Percentiles rank a stretch among this genome's conserved stretches.
Conservation (phyloP, 2,329 filamentous ascomycete species). For the Arthroderma sp. region DNA sequence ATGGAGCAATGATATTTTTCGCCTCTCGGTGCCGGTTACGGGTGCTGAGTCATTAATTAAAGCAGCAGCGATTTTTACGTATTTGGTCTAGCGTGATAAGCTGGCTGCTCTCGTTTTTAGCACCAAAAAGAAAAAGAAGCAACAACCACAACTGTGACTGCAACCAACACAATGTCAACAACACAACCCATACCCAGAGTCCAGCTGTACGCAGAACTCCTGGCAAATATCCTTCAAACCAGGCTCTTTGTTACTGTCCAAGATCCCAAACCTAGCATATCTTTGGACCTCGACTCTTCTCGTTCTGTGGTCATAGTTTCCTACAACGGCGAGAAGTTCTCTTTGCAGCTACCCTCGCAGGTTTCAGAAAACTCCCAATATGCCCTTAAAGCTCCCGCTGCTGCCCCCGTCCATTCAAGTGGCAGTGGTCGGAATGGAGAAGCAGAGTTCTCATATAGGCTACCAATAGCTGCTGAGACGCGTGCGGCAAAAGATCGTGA, state of each 20-base stretch:
- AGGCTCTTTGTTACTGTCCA: conserved; percentile 43
- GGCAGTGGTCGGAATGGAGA: conserved; percentile 5
- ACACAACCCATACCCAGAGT: conserved; percentile 12
- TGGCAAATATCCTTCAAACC: conserved; percentile 48
- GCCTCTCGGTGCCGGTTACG: no score
- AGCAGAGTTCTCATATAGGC: conserved; percentile 41
- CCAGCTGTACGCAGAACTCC: conserved; percentile 45
- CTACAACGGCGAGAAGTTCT: conserved; percentile 17
- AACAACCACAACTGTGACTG: no score
- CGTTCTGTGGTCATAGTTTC: conserved; percentile 24
- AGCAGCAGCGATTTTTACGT: no score
- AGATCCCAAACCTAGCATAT: conserved; percentile 6
- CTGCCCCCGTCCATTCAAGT: not conserved
- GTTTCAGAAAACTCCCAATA: conserved; percentile 19
- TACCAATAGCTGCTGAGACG: conserved; percentile 39
- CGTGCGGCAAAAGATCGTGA: not conserved
- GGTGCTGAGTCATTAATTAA: no score
- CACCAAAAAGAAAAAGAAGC: no score
- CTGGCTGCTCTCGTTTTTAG: no score
- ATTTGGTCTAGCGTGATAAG: no score
- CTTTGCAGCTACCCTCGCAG: conserved; percentile 37
- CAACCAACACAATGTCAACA: no score
- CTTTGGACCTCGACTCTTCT: conserved; percentile 23
- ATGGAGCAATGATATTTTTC: no score
- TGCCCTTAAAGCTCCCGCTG: not conserved